Percentiles rank a stretch among this genome's conserved stretches.
These are phyloP conservation scores for Adansonia grandidieri DNA, from an alignment of 441 rosid species.

Conservation along the genomic window DNA sequence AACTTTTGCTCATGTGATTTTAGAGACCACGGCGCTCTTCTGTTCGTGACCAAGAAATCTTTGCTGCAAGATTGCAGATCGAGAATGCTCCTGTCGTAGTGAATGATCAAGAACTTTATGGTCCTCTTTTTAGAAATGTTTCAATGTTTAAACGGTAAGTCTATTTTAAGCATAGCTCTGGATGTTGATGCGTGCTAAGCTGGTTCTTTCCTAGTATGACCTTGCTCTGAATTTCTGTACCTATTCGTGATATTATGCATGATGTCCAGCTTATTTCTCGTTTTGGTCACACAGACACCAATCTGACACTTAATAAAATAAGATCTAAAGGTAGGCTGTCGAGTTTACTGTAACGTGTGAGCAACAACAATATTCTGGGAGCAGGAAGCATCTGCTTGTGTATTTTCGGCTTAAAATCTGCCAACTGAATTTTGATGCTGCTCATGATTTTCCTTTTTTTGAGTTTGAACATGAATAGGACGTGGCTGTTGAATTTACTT, in stretches of 20 bases:
- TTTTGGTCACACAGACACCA: background rate
- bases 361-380: background rate
- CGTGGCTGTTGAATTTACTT: background rate
- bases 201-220: conserved; percentile 8
- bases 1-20: conserved; percentile 32
- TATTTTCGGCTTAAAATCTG: background rate
- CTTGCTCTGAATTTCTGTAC: background rate
- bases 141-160: conserved; percentile 81
- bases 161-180: conserved; percentile 9
- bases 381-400: background rate
- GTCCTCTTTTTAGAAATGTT: conserved; percentile 80
- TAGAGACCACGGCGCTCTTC: conserved; percentile 92
- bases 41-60: conserved; percentile 64
- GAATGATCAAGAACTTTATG: conserved; percentile 67
- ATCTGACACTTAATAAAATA: background rate
- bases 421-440: background rate
- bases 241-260: background rate
- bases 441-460: background rate
- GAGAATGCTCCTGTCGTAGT: conserved; percentile 54
- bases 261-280: background rate
- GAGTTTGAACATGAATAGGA: background rate
- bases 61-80: conserved; percentile 68
- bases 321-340: background rate
- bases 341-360: background rate
- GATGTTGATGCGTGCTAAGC: background rate